Conservation (phyloP, 441 rosid species). For the Omphalea diandra region DNA sequence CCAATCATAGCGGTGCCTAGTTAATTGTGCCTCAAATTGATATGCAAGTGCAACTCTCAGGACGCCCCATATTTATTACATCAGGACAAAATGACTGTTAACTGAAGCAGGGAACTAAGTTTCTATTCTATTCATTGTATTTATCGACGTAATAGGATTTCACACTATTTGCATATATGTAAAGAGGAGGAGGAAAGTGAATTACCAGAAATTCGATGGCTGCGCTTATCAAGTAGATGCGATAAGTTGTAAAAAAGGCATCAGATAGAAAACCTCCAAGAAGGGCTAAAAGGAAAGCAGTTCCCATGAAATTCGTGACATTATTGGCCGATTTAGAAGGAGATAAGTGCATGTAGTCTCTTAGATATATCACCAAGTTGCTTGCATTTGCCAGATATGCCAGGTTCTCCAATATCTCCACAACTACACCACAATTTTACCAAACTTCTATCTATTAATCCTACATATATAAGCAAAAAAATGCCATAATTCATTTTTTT, state of each 20-base stretch:
- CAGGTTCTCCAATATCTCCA: slow-evolving; percentile 87
- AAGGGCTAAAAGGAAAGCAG: slow-evolving; percentile 91
- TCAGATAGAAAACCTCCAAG: slow-evolving; percentile 96
- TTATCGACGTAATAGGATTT: too few relatives aligned
- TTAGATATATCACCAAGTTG: slow-evolving; percentile 78
- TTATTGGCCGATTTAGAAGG: slow-evolving; percentile 76
- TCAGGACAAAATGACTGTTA: too few relatives aligned
- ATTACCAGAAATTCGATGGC: slow-evolving; percentile 73
- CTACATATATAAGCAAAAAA: too few relatives aligned
- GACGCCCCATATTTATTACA: too few relatives aligned
- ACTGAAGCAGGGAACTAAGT: too few relatives aligned
- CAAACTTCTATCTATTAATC: too few relatives aligned
- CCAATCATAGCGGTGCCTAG: slow-evolving; percentile 19
- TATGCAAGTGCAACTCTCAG: neutral
- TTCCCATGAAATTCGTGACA: slow-evolving; percentile 97
- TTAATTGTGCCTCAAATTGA: neutral
- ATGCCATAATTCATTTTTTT: too few relatives aligned
- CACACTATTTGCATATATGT: neutral
- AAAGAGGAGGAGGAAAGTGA: neutral
- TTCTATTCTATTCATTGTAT: too few relatives aligned
- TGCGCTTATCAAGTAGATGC: slow-evolving; percentile 76
- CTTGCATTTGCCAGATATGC: slow-evolving; percentile 93
- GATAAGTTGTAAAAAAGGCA: slow-evolving; percentile 74
- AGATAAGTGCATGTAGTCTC: slow-evolving; percentile 75
- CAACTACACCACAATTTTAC: slow-evolving; percentile 36